Evolutionary conservation across 805 yeast genomes (phyloP).

Genomic region (Ogataea thermomethanolica): DNA sequence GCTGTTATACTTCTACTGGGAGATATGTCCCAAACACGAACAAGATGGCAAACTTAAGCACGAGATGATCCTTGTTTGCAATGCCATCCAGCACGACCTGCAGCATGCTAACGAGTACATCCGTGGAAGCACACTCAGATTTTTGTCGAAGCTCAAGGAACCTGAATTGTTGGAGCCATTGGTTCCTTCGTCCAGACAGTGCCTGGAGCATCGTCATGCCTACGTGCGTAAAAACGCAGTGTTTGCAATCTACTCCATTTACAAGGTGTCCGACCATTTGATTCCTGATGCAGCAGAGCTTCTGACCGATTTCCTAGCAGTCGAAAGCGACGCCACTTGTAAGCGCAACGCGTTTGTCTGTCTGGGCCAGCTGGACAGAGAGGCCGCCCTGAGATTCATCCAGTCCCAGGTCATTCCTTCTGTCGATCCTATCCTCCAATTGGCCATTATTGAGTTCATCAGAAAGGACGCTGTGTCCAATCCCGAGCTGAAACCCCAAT

Average conservation of each 20-base stretch:
- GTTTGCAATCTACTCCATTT: conserved; percentile 81
- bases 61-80: conserved; percentile 98
- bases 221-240: conserved; percentile 97
- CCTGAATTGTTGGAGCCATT: conserved; percentile 92
- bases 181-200: conserved; percentile 86
- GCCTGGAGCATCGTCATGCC: conserved; percentile 95
- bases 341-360: conserved; percentile 93
- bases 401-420: conserved; percentile 65
- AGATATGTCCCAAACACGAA: conserved; percentile 90
- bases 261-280: conserved; percentile 77
- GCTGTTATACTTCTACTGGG: conserved; percentile 94
- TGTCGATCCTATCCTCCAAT: conserved; percentile 80
- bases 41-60: conserved; percentile 88
- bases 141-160: conserved; percentile 85
- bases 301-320: conserved; percentile 63
- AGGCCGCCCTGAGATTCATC: conserved; percentile 76
- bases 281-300: conserved; percentile 95
- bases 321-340: conserved; percentile 90
- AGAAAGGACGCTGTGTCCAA: conserved; percentile 70
- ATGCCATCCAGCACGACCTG: conserved; percentile 94
- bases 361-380: conserved; percentile 77
- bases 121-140: conserved; percentile 92
- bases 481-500: conserved; percentile 65
- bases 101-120: conserved; percentile 98
- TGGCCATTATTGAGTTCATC: conserved; percentile 87